These are phyloP conservation scores for Ophidiomyces ophidiicola DNA, from an alignment of 2,329 filamentous ascomycete genomes.

Conservation along the genomic window DNA sequence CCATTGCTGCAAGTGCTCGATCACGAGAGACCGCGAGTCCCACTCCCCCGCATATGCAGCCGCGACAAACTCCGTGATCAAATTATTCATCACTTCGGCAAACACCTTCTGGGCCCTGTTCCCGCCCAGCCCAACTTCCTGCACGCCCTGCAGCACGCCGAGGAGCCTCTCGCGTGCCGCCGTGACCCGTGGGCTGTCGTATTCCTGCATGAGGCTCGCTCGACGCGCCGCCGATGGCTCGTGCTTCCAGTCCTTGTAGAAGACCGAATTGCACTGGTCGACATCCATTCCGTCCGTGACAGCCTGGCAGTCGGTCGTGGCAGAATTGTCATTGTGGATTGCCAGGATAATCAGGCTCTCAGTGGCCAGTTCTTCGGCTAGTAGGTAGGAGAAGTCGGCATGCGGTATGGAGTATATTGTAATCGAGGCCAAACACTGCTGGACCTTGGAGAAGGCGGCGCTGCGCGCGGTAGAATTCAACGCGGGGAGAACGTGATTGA, in stretches of 20 bases:
- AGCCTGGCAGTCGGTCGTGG: neutral
- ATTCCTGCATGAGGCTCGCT: slow-evolving; percentile 25
- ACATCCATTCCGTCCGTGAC: slow-evolving; percentile 28
- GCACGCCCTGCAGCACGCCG: slow-evolving; percentile 35
- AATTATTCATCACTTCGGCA: slow-evolving; percentile 45
- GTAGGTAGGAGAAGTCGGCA: slow-evolving; percentile 31
- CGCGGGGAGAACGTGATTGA: slow-evolving; percentile 25
- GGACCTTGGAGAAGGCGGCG: slow-evolving; percentile 27
- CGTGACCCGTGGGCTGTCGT: slow-evolving; percentile 21
- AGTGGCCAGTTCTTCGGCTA: slow-evolving; percentile 36
- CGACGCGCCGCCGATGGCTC: slow-evolving; percentile 22
- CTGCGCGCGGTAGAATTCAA: slow-evolving; percentile 21
- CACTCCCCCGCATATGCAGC: slow-evolving; percentile 48
- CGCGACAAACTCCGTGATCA: slow-evolving; percentile 45
- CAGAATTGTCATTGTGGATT: slow-evolving; percentile 21
- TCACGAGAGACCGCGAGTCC: slow-evolving; percentile 38
- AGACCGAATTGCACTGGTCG: slow-evolving; percentile 26
- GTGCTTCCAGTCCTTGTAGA: slow-evolving; percentile 29
- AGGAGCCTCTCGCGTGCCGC: slow-evolving; percentile 27
- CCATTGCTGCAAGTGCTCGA: slow-evolving; percentile 43
- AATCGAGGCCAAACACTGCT: slow-evolving; percentile 35
- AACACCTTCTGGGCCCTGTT: slow-evolving; percentile 45
- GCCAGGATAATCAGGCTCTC: slow-evolving; percentile 34
- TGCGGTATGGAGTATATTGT: slow-evolving; percentile 38
- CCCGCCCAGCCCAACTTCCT: slow-evolving; percentile 44